Evolutionary conservation across 495 filamentous ascomycete species (phyloP).

Genomic region (Rhypophila decipiens): DNA sequence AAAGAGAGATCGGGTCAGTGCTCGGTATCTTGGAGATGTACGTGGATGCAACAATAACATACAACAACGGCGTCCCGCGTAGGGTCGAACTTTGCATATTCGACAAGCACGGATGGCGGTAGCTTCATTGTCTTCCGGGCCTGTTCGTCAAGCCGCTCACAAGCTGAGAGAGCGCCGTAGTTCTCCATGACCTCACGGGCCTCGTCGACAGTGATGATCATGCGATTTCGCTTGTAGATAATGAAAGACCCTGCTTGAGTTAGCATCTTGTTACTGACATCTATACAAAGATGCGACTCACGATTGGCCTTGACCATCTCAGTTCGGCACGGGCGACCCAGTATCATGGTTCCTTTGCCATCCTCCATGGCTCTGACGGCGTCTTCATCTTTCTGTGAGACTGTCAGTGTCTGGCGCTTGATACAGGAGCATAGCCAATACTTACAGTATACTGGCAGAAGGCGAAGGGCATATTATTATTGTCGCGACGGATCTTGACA

Average conservation of each 20-base stretch:
- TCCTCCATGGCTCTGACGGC: constrained; percentile 42
- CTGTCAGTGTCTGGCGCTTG: constrained; percentile 6
- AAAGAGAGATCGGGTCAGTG: too few relatives aligned
- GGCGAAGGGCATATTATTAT: constrained; percentile 53
- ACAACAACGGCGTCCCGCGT: constrained; percentile 34
- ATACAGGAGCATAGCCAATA: neutral
- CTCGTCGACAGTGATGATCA: constrained; percentile 33
- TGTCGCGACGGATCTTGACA: constrained; percentile 57
- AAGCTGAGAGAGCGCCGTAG: constrained; percentile 33
- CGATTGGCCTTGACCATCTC: constrained; percentile 53
- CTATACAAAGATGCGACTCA: constrained; percentile 27
- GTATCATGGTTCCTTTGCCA: constrained; percentile 42
- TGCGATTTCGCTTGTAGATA: constrained; percentile 36
- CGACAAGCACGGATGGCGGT: constrained; percentile 43
- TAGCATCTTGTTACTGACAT: neutral
- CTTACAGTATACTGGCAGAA: constrained; percentile 58
- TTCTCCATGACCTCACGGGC: constrained; percentile 32
- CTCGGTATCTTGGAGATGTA: constrained; percentile 1
- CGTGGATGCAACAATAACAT: constrained; percentile 10
- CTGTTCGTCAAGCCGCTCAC: constrained; percentile 21
- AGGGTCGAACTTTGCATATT: constrained; percentile 41
- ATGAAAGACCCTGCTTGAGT: constrained; percentile 40
- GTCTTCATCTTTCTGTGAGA: constrained; percentile 29
- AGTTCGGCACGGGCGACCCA: constrained; percentile 52
- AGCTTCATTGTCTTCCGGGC: constrained; percentile 23